phyloP scores from a whole-genome alignment of 1,284 basidiomycete genomes.

The Malassezia dermatis region DNA sequence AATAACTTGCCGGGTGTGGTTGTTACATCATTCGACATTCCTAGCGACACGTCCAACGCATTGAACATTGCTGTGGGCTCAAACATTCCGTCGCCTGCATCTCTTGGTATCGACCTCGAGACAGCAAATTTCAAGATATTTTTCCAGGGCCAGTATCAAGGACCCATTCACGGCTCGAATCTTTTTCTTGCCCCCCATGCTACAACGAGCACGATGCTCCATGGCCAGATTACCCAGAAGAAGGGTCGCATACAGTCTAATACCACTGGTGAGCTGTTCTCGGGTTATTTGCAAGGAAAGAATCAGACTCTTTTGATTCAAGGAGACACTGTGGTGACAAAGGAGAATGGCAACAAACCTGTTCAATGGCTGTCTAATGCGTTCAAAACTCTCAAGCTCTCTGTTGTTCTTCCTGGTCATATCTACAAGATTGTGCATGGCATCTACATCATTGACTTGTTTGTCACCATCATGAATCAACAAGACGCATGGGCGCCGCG shows the following conservation, averaged over 20 bases:
- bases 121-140: slow-evolving; percentile 59
- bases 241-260: slow-evolving; percentile 53
- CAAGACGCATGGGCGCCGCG: slow-evolving; percentile 27
- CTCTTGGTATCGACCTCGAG: slow-evolving; percentile 64
- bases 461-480: slow-evolving; percentile 52
- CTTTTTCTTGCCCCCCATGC: slow-evolving; percentile 56
- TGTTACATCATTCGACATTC: slow-evolving; percentile 57
- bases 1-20: slow-evolving; percentile 56
- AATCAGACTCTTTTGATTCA: slow-evolving; percentile 58
- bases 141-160: slow-evolving; percentile 49
- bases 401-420: slow-evolving; percentile 60
- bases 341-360: slow-evolving; percentile 49
- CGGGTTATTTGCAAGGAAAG: slow-evolving; percentile 59
- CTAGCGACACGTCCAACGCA: slow-evolving; percentile 58
- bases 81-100: slow-evolving; percentile 58
- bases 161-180: slow-evolving; percentile 47
- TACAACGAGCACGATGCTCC: slow-evolving; percentile 54
- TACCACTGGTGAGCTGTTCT: slow-evolving; percentile 58
- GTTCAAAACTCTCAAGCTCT: slow-evolving; percentile 59
- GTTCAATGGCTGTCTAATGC: slow-evolving; percentile 63
- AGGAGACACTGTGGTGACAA: slow-evolving; percentile 57
- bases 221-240: slow-evolving; percentile 57
- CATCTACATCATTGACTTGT: slow-evolving; percentile 58
- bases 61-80: slow-evolving; percentile 63
- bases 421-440: slow-evolving; percentile 61